A percentile compares a stretch with the other conserved stretches of the same genome.
Evolutionary conservation across 2,329 filamentous ascomycete species (phyloP).

Genomic region (Septoria linicola): DNA sequence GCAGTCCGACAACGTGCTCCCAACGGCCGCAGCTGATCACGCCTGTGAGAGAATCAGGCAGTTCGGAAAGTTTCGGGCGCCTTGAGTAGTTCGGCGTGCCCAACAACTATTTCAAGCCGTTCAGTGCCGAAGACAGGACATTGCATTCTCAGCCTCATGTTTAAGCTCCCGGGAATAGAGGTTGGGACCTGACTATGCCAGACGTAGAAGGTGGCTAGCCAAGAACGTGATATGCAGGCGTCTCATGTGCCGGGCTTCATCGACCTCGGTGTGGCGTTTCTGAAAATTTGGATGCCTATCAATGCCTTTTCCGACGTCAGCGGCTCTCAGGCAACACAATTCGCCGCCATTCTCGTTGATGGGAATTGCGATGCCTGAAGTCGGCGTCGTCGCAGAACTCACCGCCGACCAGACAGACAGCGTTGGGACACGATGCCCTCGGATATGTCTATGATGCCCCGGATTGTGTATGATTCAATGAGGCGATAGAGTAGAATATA

Average conservation of each 20-base stretch:
- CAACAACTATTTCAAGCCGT: not conserved
- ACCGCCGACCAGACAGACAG: conserved; percentile 8
- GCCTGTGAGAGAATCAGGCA: not conserved
- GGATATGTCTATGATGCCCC: conserved; percentile 7
- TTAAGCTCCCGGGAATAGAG: not conserved
- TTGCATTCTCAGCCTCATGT: not conserved
- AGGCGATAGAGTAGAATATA: not conserved
- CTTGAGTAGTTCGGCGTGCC: not conserved
- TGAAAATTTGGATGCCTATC: not conserved
- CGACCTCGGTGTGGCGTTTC: conserved; percentile 7
- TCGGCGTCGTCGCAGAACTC: not conserved
- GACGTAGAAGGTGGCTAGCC: conserved; percentile 2
- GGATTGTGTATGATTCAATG: conserved; percentile 1
- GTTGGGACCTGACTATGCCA: not conserved
- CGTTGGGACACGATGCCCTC: conserved; percentile 7
- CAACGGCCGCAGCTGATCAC: too few species aligned
- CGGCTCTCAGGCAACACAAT: conserved; percentile 11
- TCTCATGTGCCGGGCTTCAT: not conserved
- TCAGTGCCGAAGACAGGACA: not conserved
- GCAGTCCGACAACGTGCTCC: too few species aligned
- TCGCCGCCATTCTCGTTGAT: conserved; percentile 9
- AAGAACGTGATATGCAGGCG: not conserved
- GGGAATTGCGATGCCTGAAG: conserved; percentile 10
- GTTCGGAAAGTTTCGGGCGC: not conserved
- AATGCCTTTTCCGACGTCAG: conserved; percentile 8